Base-by-base conservation (phyloP, 1,284 basidiomycete genomes). In the Cryptococcus sp. region DNA sequence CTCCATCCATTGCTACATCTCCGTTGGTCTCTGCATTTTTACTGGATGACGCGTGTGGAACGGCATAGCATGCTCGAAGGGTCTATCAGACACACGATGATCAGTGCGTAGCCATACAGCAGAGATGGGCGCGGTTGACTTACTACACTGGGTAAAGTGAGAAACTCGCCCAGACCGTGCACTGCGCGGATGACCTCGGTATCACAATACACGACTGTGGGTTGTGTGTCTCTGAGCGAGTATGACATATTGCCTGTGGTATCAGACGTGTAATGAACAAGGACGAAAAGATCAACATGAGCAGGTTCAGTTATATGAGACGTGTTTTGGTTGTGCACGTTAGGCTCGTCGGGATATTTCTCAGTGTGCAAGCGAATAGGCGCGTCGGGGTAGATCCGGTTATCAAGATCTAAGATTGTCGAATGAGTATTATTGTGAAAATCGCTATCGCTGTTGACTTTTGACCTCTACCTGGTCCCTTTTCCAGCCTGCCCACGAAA, bases 131-230 rank as follows among this genome's bases (percentile, higher is more conserved):
- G 23, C 6, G 23, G 16, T 3, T 7, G 27, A 64, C 70, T 53
- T 50, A 78, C 75, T 19, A 74, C 31, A 2, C 65, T 53, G 2
- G 76, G 75, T 22, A 55, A 60, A 5, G 66, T 47, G 44, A 74
- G 68, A 17, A 72, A 58, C 27, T 78, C 77, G 39, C 53, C 48
- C n/a, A 76, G 39, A 1, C 75, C 76, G 23, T 66, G 53, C 1
- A 61, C 59, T 10, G 69, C 75, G 17, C 75, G 64, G 17, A 76
- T 63, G 6, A 66, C 56, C 19, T 75, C 70, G 3, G 58, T 61
- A 53, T 78, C 77, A 50, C 72, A 61, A 40, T 77, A 71, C 17
- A 73, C 60, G 38, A 78, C 65, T 11, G 70, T 61, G 8, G 71
- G 66, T 41, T 64, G 62, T 20, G 58, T 58, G 25, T 74, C 71